Evolutionary conservation across 176 grass and related monocot genomes (phyloP).

Genomic region (Carex kokanica): DNA sequence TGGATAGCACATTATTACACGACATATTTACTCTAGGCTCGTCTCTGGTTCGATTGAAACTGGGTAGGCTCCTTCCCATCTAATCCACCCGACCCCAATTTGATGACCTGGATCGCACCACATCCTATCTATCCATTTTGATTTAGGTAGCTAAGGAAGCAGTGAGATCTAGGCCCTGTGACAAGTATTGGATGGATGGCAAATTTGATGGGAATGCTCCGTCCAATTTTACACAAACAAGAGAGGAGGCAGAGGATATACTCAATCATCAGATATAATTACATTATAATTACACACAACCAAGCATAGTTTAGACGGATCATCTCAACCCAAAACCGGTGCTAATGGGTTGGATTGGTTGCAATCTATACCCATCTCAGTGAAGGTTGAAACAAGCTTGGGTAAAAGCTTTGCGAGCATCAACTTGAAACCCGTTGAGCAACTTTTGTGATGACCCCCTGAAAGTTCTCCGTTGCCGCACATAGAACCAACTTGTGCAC

Average conservation of each 20-base stretch:
- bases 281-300: constrained; percentile 1
- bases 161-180: neutral
- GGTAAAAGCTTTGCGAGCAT: constrained; percentile 78
- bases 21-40: neutral
- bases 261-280: neutral
- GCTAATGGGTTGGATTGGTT: constrained; percentile 12
- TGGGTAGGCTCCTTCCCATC: neutral
- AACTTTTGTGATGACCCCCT: constrained; percentile 40
- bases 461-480: constrained; percentile 28
- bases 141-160: neutral
- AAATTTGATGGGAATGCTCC: neutral
- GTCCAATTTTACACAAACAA: neutral
- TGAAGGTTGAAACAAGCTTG: constrained; percentile 54
- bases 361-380: constrained; percentile 47
- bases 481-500: constrained; percentile 45
- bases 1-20: constrained; percentile 4
- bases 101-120: neutral
- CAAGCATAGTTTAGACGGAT: neutral
- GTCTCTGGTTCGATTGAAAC: neutral
- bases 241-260: neutral
- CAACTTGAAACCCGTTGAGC: constrained; percentile 81
- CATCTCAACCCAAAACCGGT: neutral
- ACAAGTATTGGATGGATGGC: neutral
- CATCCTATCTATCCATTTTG: neutral
- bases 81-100: neutral